A percentile compares a stretch with the other conserved stretches of the same genome.
Evolutionary conservation across 2,329 filamentous ascomycete species (phyloP).

Genomic region (Tolypocladium album): DNA sequence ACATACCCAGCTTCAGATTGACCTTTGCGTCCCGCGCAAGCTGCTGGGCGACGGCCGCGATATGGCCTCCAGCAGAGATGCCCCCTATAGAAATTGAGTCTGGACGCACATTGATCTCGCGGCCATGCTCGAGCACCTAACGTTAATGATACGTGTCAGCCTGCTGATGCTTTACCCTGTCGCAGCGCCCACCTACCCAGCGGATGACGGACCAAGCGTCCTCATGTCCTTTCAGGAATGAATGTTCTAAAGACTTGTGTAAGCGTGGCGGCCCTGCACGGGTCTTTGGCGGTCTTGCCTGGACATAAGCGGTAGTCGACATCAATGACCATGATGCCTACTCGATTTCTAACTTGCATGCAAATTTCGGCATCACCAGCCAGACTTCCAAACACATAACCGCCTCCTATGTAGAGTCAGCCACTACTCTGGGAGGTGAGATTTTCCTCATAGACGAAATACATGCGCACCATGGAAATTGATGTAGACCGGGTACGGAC

Average conservation of each 20-base stretch:
- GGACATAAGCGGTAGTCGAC: slow-evolving; percentile 1
- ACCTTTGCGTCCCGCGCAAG: slow-evolving; percentile 2
- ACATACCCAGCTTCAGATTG: slow-evolving; percentile 1
- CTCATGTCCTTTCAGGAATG: slow-evolving; percentile 3
- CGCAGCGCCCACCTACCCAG: slow-evolving; percentile 1
- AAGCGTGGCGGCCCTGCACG: not conserved
- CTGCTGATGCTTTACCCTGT: not conserved
- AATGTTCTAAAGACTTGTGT: not conserved
- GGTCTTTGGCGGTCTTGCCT: not conserved
- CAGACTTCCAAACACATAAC: slow-evolving; percentile 2
- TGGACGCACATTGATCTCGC: not conserved
- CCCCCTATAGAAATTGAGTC: slow-evolving; percentile 6
- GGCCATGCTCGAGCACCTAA: not conserved
- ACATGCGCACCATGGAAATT: slow-evolving; percentile 2
- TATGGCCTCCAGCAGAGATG: slow-evolving; percentile 4
- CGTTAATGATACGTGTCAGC: not conserved
- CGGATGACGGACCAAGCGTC: slow-evolving; percentile 3
- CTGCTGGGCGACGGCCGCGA: slow-evolving; percentile 2
- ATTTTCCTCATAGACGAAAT: not conserved
- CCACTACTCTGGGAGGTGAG: not conserved
- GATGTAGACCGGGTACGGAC: slow-evolving; percentile 2
- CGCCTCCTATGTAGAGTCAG: not conserved
- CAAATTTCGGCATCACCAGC: slow-evolving; percentile 1
- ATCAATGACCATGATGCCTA: slow-evolving; percentile 2
- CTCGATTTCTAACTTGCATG: slow-evolving; percentile 1